Conservation (phyloP, 257 asterid species). For the Nicotiana undulata region DNA sequence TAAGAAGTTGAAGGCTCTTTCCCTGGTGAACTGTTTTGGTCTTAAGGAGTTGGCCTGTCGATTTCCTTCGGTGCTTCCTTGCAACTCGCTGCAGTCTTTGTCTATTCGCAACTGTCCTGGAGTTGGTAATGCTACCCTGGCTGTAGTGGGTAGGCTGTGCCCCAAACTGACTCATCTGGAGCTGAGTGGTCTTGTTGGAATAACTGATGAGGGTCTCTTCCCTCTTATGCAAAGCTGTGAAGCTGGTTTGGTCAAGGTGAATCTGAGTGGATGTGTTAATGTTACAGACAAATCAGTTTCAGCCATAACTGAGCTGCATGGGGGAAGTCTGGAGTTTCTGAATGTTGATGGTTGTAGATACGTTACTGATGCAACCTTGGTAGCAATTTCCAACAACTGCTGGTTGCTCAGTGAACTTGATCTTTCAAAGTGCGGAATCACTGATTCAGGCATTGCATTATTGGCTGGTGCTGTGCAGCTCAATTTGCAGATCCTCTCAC, state of each 20-base stretch:
- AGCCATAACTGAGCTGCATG: conserved; percentile 51
- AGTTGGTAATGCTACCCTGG: conserved; percentile 49
- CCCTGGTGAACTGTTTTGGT: conserved; percentile 64
- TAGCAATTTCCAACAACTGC: conserved; percentile 51
- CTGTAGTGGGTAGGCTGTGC: conserved; percentile 48
- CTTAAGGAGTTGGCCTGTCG: conserved; percentile 38
- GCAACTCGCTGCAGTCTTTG: conserved; percentile 54
- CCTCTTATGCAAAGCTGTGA: conserved; percentile 50
- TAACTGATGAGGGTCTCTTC: conserved; percentile 62
- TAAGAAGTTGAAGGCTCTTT: conserved; percentile 51
- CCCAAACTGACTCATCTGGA: conserved; percentile 49
- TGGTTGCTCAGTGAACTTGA: conserved; percentile 51
- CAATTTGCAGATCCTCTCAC: conserved; percentile 52
- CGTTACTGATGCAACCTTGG: conserved; percentile 55
- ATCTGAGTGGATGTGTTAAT: conserved; percentile 58
- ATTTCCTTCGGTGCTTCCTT: conserved; percentile 26
- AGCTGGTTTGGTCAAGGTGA: conserved; percentile 57
- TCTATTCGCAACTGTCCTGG: conserved; percentile 69
- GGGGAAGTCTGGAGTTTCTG: conserved; percentile 54
- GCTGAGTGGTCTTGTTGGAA: conserved; percentile 39
- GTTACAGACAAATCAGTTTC: conserved; percentile 50
- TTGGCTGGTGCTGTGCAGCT: conserved; percentile 51
- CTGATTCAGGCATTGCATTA: conserved; percentile 55
- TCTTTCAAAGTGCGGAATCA: conserved; percentile 45
- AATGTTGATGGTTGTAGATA: conserved; percentile 62